Percentiles rank a stretch among this genome's conserved stretches.
These are phyloP conservation scores for Sporothrix protearum DNA, from an alignment of 2,329 filamentous ascomycete genomes.

Conservation along the genomic window DNA sequence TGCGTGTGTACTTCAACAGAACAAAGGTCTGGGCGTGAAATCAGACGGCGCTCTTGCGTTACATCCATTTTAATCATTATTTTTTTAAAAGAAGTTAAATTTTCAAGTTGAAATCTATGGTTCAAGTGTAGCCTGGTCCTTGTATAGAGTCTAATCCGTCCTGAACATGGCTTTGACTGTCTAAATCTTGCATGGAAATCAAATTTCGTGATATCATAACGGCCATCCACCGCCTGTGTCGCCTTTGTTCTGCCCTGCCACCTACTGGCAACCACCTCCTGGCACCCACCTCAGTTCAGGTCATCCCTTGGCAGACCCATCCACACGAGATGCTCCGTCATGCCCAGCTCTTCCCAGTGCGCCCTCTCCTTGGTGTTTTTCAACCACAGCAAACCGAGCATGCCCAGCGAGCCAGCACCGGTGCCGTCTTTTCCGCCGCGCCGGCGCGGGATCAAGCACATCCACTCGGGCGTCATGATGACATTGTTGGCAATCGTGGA, in stretches of 20 bases:
- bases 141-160: neutral
- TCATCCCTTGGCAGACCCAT: constrained; percentile 27
- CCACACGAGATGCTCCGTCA: constrained; percentile 30
- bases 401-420: constrained; percentile 36
- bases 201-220: constrained; percentile 10
- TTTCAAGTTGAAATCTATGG: neutral
- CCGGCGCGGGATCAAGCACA: constrained; percentile 36
- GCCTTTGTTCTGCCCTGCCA: neutral
- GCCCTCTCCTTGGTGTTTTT: constrained; percentile 30
- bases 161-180: neutral
- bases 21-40: neutral
- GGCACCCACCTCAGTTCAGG: neutral
- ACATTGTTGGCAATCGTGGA: constrained; percentile 35
- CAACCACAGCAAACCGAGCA: constrained; percentile 38
- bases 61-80: neutral
- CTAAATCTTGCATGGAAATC: neutral
- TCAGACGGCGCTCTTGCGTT: neutral
- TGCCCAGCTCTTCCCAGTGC: constrained; percentile 31
- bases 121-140: neutral
- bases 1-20: neutral
- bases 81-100: neutral
- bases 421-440: constrained; percentile 31
- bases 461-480: constrained; percentile 34
- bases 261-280: too few relatives aligned
- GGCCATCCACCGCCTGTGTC: neutral